phyloP scores from a whole-genome alignment of 768 basidiomycete genomes.

The Cystoderma amianthinum region DNA sequence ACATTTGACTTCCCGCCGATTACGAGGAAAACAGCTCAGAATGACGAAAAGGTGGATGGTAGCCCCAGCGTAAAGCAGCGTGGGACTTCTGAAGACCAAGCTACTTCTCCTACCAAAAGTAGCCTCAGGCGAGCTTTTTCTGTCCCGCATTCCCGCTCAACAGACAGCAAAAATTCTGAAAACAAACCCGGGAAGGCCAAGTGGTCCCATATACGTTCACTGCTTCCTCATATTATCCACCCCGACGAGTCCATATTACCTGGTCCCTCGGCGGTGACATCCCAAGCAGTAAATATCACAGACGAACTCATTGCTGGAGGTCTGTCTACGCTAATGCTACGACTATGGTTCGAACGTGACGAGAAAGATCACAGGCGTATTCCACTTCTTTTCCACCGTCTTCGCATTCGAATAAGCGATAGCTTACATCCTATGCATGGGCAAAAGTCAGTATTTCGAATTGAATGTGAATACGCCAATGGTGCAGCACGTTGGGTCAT shows the following conservation, averaged over 20 bases:
- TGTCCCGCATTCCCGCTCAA: conserved; percentile 17
- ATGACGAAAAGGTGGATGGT: neutral
- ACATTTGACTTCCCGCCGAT: conserved; percentile 9
- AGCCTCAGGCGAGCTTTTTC: conserved; percentile 24
- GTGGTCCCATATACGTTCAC: conserved; percentile 62
- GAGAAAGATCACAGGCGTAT: conserved; percentile 79
- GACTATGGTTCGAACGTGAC: conserved; percentile 83
- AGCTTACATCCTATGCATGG: conserved; percentile 76
- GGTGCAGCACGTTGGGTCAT: conserved; percentile 90
- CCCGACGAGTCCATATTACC: conserved; percentile 22
- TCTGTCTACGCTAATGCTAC: conserved; percentile 70
- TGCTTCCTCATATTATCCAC: conserved; percentile 50
- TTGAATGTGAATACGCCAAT: conserved; percentile 96
- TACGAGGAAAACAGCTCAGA: neutral
- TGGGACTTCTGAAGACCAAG: conserved; percentile 1
- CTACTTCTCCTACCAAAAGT: conserved; percentile 2
- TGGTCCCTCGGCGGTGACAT: conserved; percentile 42
- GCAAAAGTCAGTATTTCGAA: conserved; percentile 76
- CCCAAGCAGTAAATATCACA: conserved; percentile 61
- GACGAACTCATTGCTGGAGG: conserved; percentile 81
- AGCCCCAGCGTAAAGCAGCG: no score
- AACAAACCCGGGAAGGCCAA: conserved; percentile 26
- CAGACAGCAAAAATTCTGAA: conserved; percentile 2
- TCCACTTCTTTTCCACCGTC: conserved; percentile 71
- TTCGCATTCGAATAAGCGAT: conserved; percentile 82